Conservation (phyloP, 2,329 filamentous ascomycete genomes). For the Juglanconis sp. region DNA sequence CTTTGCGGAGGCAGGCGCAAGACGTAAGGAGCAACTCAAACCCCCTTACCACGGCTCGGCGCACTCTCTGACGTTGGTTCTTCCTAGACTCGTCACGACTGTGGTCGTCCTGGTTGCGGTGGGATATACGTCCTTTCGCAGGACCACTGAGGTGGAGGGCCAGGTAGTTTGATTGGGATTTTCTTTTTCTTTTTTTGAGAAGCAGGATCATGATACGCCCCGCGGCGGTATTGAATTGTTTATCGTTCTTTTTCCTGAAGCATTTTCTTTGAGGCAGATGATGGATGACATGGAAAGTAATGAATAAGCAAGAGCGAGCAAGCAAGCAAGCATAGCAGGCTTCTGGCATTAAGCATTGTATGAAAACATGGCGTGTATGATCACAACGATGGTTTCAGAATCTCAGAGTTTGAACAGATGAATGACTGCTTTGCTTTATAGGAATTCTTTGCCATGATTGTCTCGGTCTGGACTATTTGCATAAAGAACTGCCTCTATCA, state of each 20-base stretch:
- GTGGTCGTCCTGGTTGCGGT: conserved; percentile 14
- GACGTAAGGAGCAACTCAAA: conserved; percentile 18
- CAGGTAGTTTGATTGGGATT: not conserved
- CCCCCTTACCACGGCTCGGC: conserved; percentile 8
- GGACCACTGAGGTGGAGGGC: not conserved
- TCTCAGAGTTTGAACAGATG: not conserved
- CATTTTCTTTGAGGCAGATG: not conserved
- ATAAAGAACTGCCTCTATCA: no score
- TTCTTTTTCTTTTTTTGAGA: not conserved
- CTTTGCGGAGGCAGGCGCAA: conserved; percentile 16
- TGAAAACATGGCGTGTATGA: conserved; percentile 5
- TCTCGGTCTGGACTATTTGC: no score
- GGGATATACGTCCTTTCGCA: conserved; percentile 10
- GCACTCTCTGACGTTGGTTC: conserved; percentile 17
- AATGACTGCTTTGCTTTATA: not conserved
- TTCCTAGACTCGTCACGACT: conserved; percentile 18
- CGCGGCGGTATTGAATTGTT: not conserved
- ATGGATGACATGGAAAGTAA: not conserved
- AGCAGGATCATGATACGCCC: not conserved
- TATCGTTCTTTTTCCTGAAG: not conserved
- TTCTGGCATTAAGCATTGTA: not conserved
- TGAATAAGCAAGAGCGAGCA: not conserved
- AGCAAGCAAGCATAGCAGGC: not conserved
- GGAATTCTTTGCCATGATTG: no score
- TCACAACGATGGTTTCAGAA: not conserved